Conservation (phyloP, 805 yeast genomes). For the Teunomyces pallodes region DNA sequence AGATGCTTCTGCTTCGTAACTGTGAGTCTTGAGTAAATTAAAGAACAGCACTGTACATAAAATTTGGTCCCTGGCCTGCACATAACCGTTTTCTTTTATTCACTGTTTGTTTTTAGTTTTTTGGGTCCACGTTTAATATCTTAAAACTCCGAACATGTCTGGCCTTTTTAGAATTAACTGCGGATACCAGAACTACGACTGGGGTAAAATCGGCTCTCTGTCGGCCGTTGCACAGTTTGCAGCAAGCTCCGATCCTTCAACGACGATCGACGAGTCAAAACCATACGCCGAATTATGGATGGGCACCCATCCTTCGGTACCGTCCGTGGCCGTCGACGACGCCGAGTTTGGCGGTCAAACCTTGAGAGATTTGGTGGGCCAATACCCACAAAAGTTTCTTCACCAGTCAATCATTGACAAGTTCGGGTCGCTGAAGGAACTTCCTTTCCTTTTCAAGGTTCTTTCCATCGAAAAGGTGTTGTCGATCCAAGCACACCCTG, state of each 20-base stretch:
- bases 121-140: not conserved
- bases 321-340: conserved; percentile 57
- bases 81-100: too few species aligned
- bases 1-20: too few species aligned
- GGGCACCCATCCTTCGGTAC: conserved; percentile 96
- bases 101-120: not conserved
- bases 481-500: conserved; percentile 97
- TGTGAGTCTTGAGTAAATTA: too few species aligned
- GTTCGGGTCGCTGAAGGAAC: conserved; percentile 66
- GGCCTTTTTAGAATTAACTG: conserved; percentile 40
- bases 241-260: conserved; percentile 57
- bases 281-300: conserved; percentile 99
- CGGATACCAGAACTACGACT: conserved; percentile 60
- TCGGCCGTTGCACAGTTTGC: conserved; percentile 93
- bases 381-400: conserved; percentile 56
- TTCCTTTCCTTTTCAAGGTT: conserved; percentile 93
- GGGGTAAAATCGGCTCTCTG: conserved; percentile 65
- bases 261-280: conserved; percentile 62
- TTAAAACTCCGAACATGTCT: conserved; percentile 17
- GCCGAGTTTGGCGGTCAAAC: conserved; percentile 40
- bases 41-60: too few species aligned
- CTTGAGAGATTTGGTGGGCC: conserved; percentile 65
- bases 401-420: conserved; percentile 57
- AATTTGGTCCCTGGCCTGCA: too few species aligned
- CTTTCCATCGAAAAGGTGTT: conserved; percentile 89